These are phyloP conservation scores for Allantophomopsis cytisporea DNA, from an alignment of 2,329 filamentous ascomycete species.

Conservation along the genomic window DNA sequence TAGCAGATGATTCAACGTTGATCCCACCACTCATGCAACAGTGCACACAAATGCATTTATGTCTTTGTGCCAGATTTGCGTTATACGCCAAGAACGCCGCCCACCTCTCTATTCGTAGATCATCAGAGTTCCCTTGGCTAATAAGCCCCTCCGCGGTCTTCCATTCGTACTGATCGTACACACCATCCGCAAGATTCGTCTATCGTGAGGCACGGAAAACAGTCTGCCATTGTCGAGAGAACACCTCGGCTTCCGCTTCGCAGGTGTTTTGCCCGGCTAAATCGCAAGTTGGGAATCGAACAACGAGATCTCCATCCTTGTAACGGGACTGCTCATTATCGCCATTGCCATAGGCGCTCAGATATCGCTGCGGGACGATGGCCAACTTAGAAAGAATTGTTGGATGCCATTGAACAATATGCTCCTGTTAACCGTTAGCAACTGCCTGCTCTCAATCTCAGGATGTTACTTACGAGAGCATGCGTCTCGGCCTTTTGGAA, in stretches of 20 bases:
- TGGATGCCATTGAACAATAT: constrained; percentile 91
- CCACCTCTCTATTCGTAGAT: too few relatives aligned
- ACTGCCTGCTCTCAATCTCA: not conserved
- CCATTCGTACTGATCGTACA: not conserved
- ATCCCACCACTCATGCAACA: too few relatives aligned
- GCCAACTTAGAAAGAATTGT: constrained; percentile 85
- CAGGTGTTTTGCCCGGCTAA: constrained; percentile 44
- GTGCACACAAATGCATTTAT: too few relatives aligned
- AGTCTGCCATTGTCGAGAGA: constrained; percentile 18
- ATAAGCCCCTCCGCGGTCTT: not conserved
- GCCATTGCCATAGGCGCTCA: constrained; percentile 61
- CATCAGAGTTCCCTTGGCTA: not conserved
- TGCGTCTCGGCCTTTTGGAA: constrained; percentile 92
- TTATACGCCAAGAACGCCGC: too few relatives aligned
- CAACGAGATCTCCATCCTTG: constrained; percentile 72
- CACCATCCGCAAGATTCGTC: not conserved
- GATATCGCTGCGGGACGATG: constrained; percentile 69
- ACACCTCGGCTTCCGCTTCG: constrained; percentile 46
- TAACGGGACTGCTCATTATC: constrained; percentile 46
- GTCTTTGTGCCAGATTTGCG: too few relatives aligned
- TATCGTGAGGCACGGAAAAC: constrained; percentile 10
- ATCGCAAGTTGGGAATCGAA: constrained; percentile 65
- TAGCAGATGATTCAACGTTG: too few relatives aligned
- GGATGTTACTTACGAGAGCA: constrained; percentile 53
- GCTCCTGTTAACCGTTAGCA: constrained; percentile 41